Evolutionary conservation across 2,329 filamentous ascomycete species (phyloP).

Genomic region (Cladorrhinum sp.): DNA sequence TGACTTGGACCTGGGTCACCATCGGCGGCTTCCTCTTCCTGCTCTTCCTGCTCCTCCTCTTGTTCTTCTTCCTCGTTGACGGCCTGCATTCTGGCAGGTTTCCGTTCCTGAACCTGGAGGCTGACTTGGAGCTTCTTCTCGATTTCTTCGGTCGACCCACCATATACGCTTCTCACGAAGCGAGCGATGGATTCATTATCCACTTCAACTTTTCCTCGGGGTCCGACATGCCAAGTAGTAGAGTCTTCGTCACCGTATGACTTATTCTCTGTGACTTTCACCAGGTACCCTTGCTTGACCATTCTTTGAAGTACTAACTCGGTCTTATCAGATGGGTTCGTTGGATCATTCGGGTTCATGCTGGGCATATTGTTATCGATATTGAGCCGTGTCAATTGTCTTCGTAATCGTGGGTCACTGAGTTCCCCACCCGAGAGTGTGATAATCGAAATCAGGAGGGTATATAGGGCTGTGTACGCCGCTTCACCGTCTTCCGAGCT

Average conservation of each 20-base stretch:
- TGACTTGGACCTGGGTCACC: constrained; percentile 23
- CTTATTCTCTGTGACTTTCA: constrained; percentile 66
- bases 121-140: constrained; percentile 60
- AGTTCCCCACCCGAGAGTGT: constrained; percentile 70
- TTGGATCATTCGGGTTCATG: constrained; percentile 44
- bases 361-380: constrained; percentile 69
- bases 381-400: constrained; percentile 72
- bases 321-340: constrained; percentile 50
- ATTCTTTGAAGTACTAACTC: constrained; percentile 72
- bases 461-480: constrained; percentile 79
- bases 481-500: constrained; percentile 67
- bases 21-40: constrained; percentile 14
- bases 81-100: constrained; percentile 14
- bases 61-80: constrained; percentile 25
- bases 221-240: constrained; percentile 79
- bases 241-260: constrained; percentile 66
- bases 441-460: constrained; percentile 74
- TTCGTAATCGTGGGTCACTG: constrained; percentile 72
- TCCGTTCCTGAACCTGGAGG: constrained; percentile 48
- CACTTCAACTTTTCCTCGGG: constrained; percentile 81
- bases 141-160: constrained; percentile 50
- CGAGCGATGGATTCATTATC: constrained; percentile 71
- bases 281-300: constrained; percentile 78
- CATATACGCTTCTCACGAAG: constrained; percentile 63
- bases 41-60: constrained; percentile 21